Percentiles rank a stretch among this genome's conserved stretches.
Evolutionary conservation across 2,329 filamentous ascomycete species (phyloP).

Genomic region (Diaporthe longicolla): DNA sequence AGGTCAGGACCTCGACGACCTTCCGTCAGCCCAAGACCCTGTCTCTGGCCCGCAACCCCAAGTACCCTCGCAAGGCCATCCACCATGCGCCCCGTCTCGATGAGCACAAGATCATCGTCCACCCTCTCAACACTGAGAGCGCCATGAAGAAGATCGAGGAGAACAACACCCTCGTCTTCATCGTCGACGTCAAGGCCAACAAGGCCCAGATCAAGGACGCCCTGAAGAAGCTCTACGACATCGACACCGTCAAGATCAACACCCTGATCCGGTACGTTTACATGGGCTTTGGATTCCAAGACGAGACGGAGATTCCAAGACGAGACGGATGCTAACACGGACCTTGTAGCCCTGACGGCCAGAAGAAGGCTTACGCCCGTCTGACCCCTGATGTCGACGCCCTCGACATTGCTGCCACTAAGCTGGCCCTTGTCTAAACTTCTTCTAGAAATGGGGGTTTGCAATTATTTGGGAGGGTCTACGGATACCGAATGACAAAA

Average conservation of each 20-base stretch:
- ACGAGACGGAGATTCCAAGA: too few relatives aligned
- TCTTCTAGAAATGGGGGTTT: constrained; percentile 57
- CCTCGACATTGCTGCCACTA: constrained; percentile 98
- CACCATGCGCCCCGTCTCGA: constrained; percentile 92
- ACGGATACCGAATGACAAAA: constrained; percentile 35
- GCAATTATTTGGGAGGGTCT: constrained; percentile 36
- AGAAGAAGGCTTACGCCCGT: constrained; percentile 98
- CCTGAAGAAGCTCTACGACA: constrained; percentile 99
- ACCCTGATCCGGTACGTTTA: constrained; percentile 89
- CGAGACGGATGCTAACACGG: constrained; percentile 41
- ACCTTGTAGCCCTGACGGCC: constrained; percentile 83
- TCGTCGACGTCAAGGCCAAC: constrained; percentile 97
- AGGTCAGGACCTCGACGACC: constrained; percentile 91
- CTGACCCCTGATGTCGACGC: constrained; percentile 97
- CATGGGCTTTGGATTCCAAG: neutral
- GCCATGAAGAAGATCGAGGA: constrained; percentile 99
- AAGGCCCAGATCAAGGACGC: constrained; percentile 99
- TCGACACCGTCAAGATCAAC: constrained; percentile 99
- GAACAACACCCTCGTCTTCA: constrained; percentile 99
- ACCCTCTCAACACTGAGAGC: constrained; percentile 99
- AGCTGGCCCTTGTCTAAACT: constrained; percentile 95
- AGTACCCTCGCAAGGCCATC: constrained; percentile 97
- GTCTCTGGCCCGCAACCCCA: constrained; percentile 88
- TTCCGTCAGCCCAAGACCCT: constrained; percentile 99
- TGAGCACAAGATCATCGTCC: constrained; percentile 96